Evolutionary conservation across 352 stramenopile genomes (phyloP), one percentile per base, ranked within the genome.

Genomic region (Phytophthora pinifolia): DNA sequence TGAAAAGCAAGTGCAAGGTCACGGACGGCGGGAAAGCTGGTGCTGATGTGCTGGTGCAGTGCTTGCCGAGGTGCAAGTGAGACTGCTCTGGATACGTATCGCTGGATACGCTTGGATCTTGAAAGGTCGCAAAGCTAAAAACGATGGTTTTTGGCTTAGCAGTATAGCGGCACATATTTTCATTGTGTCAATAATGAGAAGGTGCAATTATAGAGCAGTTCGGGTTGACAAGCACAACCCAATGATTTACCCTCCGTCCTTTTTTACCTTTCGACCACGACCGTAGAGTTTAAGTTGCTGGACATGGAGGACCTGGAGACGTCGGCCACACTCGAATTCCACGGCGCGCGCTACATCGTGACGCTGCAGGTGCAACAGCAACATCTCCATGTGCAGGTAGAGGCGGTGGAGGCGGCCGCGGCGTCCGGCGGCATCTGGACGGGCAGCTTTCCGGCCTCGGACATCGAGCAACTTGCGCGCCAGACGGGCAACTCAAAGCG

Each of bases 401-500:
- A 92, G 46, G 65, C 76, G 14, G 25, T 43, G 18, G 46, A 42
- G 5, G 31, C 18, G 12, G 9, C 15, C 32, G 27, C 45, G 15
- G 13, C 20, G 7, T 27, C 17, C n/a, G 32, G 36, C 32, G 58
- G 58, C 51, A 68, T 79, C 67, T 91, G 80, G 80, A 87, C 74
- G 27, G 79, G 65, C n/a, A 65, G 60, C 22, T 90, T 93, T 44
- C 68, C 75, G 1, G 67, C 77, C 14, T 35, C 54, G 77, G 79
- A 97, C 45, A 59, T 98, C 4, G 89, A 98, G 65, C 84, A 97
- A 54, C 82, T 98, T 38, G 97, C 92, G 39, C 76, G 82, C 12
- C 96, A 98, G 63, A 97, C 94, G 20, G 90, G 93, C 52, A 98
- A 97, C 65, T 96, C 82, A 65, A 98, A 98, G 67, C 82, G 76